Evolutionary conservation across 257 asterid species (phyloP), one percentile per base, ranked within the genome.

Genomic region (Echium plantagineum): DNA sequence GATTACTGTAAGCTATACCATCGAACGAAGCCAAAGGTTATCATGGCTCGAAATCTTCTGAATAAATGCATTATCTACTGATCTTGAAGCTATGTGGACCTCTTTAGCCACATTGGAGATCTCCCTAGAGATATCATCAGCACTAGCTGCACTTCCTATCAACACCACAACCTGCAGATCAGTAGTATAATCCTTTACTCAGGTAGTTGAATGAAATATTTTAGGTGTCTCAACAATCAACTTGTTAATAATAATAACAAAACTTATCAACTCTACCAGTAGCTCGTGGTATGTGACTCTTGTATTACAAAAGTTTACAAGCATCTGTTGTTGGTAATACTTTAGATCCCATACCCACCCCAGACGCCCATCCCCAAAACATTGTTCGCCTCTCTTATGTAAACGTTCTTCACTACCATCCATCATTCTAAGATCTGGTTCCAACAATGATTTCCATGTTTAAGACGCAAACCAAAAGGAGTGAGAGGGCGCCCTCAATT

Each of bases 111-210:
- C 81, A 72, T 52, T 62, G 67, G 95, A 78, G 56, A 91, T 82
- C 60, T 91, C 97, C 63, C 79, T 71, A 32, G 97, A 91, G 72
- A 91, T 83, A 77, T 89, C 97, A 62, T 61, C 84, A 21, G 98
- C 85, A 81, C 98, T 93, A 65, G 90, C 81, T 57, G 97, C 64
- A 75, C 83, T 75, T 60, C 97, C 98, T 21, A 93, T 93, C 65
- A 93, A 65, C 71, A 93, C 91, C 58, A 93, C 94, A 73, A 83
- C 76, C 98, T 89, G 82, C 49, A 42, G 49, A 42, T 38, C 49
- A 42, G 13, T 42, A 13, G 4, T 35, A 35, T 35, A 9, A 7
- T n/a, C n/a, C 49, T 13, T 42, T 42, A 42, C 17, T 12, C 17
- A 10, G 49, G 10, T 42, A 10, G 49, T 2, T 10, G 49, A 42